Evolutionary conservation across 179 eudicot species (phyloP), one percentile per base, ranked within the genome.

Genomic region (Beta lomatogona): DNA sequence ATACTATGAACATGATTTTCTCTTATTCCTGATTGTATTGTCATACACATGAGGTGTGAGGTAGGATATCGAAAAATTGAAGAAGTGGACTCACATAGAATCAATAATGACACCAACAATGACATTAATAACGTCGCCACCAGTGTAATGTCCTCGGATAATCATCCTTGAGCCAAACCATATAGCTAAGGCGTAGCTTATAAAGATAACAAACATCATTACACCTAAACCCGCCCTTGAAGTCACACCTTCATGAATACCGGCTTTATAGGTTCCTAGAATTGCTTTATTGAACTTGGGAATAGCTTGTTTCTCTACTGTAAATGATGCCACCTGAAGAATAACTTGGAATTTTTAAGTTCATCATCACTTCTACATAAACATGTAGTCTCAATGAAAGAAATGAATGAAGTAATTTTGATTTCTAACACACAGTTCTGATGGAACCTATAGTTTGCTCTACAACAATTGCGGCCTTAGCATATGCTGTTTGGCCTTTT

Each of bases 381-480:
- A 28, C 31, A 28, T 28, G 31, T 28, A 28, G 0, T 28, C 31
- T 28, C 31, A 28, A 0, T 28, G 31, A 28, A 28, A 28, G 31
- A 28, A 28, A 28, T 28, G 31, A 28, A 0, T 28, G 31, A 28
- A 28, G 31, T 28, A 28, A 58, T 7, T 69, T 41, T 5, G 16
- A 44, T 28, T 44, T 41, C 0, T 25, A 18, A 75, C 92, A 77
- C 78, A 93, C 96, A 6, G 96, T 92, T 90, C 92, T 89, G 16
- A 93, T 91, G 22, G 92, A 82, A 52, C 90, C 87, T 73, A 93
- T 82, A 48, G 94, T 89, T 79, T 93, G 93, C 70, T 93, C 90
- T 61, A 87, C 97, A 12, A 91, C 83, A 71, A 63, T 79, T 19
- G 92, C 90, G 22, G 96, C 97, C 79, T 78, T 77, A 18, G 85